Base-by-base conservation (phyloP, 2,329 filamentous ascomycete species). In the Venturia asperata region DNA sequence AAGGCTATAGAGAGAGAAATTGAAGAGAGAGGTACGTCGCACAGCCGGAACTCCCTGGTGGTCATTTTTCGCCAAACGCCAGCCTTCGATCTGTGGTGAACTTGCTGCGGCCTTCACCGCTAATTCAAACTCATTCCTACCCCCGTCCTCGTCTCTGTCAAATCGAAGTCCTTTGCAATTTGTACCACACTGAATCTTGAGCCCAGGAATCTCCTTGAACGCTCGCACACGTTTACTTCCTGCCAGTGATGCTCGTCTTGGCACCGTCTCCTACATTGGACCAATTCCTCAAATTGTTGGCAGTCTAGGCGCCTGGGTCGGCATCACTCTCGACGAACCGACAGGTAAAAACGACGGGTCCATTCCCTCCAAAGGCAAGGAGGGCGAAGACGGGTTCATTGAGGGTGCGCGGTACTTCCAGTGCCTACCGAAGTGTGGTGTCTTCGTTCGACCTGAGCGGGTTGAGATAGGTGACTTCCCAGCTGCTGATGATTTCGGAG, bases 271-370 rank as follows among this genome's bases (percentile, higher is more conserved):
- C 75, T 92, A 89, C 74, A 83, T 92, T 64, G 90, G 90, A 37
- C 82, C 86, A 24, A 87, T 93, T 61, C 82, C 85, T 67, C 87
- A 92, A 76, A 91, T 93, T 68, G 86, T 87, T 5, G 77, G 77
- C 21, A 45, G 60, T 56, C 6, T 61, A 30, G 69, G 64, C 3
- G 70, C 77, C 78, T 94, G 90, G 90, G 80, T 93, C 24, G 90
- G 89, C 49, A 79, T 94, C 63, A 74, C 74, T 30, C 82, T 92
- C 64, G 90, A 93, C 73, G 90, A 93, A 76, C 89, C 90, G 1
- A 87, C 88, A 55, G 90, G 89, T 65, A 91, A 90, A 80, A 94
- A 93, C 72, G 89, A 93, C 74, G 90, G 91, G 67, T 87, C 85
- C 70, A 85, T 92, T n/a, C n/a, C 52, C 13, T 34, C 37, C 0